Base-by-base conservation (phyloP, 139 green algal species). In the Tetratostichococcus sp. region DNA sequence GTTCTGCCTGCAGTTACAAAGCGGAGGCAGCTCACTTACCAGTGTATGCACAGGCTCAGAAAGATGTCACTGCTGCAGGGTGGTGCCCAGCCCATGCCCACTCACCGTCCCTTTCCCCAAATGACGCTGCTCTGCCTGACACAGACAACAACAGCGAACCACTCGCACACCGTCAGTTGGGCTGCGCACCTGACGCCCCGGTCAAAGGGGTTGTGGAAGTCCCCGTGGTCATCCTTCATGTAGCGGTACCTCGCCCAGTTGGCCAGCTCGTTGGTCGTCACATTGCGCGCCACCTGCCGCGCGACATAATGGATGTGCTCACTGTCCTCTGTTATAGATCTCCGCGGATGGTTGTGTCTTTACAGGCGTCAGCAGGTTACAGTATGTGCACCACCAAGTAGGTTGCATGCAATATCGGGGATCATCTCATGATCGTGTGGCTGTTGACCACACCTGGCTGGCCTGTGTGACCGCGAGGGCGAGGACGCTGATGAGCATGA, bases 191-290 rank as follows among this genome's bases (percentile, higher is more conserved):
- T 62, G 50, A 25, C 90, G 30, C 94, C 94, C 0, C 75, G 80
- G 86, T 96, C 92, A 75, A 96, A 96, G 16, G 94, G 94, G 78
- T 97, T 97, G 57, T 71, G 69, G 76, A 97, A 98, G n/a, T 79
- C 57, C 59, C 90, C 90, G 30, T 89, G 72, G 17, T 57, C 14
- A 34, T 78, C 85, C 67, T 89, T 85, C 35, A 97, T 84, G 78
- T 97, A 98, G 59, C 82, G 85, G 85, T 96, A 96, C 21, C 92
- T 74, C 79, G 97, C 89, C 89, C 90, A 95, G 86, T 98, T 98
- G 19, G 92, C 88, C 35, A 98, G 81, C 80, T 98, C 95, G 75
- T 98, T 98, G 35, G 95, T 99, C 5, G 95, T 99, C 25, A 98
- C 80, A 81, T 98, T 98, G 43, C 85, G 84, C 11, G 80, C 79